A percentile compares a stretch with the other conserved stretches of the same genome.
Conservation (phyloP, 192 early-diverging fungal species). For the Entrophospora sp. region DNA sequence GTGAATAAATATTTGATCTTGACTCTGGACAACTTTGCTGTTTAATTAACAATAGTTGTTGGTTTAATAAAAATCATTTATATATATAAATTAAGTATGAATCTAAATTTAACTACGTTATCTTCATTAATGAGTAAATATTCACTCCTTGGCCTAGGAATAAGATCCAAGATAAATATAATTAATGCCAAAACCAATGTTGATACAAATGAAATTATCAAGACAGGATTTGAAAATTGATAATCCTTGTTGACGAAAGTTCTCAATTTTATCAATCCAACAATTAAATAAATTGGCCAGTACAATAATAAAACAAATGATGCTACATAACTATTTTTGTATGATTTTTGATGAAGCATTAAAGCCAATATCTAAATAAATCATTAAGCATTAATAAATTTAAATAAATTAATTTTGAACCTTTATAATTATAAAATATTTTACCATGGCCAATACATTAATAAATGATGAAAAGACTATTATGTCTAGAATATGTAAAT, state of each 20-base stretch:
- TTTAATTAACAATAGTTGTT: neutral
- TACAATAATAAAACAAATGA: constrained; percentile 52
- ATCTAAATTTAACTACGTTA: neutral
- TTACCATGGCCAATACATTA: constrained; percentile 25
- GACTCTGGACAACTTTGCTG: constrained; percentile 61
- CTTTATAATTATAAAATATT: too few species aligned
- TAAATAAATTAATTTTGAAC: too few species aligned
- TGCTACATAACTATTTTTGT: constrained; percentile 28
- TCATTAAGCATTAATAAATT: neutral
- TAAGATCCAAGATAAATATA: constrained; percentile 15
- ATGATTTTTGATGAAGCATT: constrained; percentile 25
- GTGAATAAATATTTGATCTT: constrained; percentile 74
- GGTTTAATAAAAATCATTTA: neutral
- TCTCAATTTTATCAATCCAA: constrained; percentile 33
- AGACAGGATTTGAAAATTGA: too few species aligned
- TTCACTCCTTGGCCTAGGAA: constrained; percentile 1
- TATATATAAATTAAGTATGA: neutral
- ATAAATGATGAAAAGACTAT: constrained; percentile 19
- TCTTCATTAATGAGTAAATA: constrained; percentile 2
- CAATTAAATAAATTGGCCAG: constrained; percentile 41
- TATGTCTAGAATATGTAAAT: constrained; percentile 15
- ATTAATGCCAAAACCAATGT: constrained; percentile 15
- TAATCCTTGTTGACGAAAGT: constrained; percentile 21
- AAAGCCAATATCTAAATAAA: neutral
- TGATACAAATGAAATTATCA: neutral